Base-by-base conservation (phyloP, 2,329 filamentous ascomycete species). In the Diaporthe citri region DNA sequence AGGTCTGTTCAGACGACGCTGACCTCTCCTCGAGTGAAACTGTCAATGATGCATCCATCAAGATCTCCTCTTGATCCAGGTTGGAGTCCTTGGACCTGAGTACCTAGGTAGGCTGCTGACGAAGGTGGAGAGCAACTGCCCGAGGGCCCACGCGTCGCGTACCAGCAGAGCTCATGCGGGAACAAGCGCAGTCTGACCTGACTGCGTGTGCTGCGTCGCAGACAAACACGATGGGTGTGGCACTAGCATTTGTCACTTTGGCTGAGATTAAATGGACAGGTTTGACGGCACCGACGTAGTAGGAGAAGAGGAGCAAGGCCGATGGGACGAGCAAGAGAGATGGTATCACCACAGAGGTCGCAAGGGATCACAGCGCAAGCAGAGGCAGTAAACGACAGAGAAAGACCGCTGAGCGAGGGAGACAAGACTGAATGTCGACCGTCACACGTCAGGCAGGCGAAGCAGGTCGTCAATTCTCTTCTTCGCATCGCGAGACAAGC, bases 401-500 rank as follows among this genome's bases (percentile, higher is more conserved):
- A 8, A 25, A 20, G 4, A 10, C 28, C 25, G 4, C 25, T 17
- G 25, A 13, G 25, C 13, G 51, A 28, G 55, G 31, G 31, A 22
- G 31, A 8, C 52, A 31, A 12, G 12, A 3, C 9, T 17, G 9
- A 2, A n/a, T 36, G 55, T 13, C 22, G 31, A 17, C 31, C 20
- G 20, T 20, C 25, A 39, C 20, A 57, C 9, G 7, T 36, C 31
- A 36, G 22, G 20, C 20, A 17, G 17, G 20, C 20, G 20, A 34
- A 57, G 17, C 34, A 60, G 56, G 22, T n/a, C 56, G 17, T 60
- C 10, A 25, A 9, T 39, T 43, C 60, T 64, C 60, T 64, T 64
- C 60, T 41, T 64, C 41, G 25, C 60, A 64, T 64, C 60, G 60
- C 41, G 36, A 64, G 60, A 25, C 60, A 64, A 64, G 60, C 60